Percentiles rank a stretch among this genome's conserved stretches.
These are phyloP conservation scores for Saccharomycopsis babjevae DNA, from an alignment of 805 yeast genomes.

Conservation along the genomic window DNA sequence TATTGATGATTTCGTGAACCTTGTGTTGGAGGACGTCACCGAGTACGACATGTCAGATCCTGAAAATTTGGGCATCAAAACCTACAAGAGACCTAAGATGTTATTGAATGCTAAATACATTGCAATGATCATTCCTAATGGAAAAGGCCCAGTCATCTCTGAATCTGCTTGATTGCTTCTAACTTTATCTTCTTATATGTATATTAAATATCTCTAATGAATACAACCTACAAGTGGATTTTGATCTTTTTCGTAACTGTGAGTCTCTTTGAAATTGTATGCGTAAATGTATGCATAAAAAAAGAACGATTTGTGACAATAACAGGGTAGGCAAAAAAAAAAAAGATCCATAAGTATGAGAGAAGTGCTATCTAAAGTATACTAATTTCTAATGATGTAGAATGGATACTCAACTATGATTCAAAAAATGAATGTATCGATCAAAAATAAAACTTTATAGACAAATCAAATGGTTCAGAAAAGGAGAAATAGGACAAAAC, in stretches of 20 bases:
- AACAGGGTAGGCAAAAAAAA: neutral
- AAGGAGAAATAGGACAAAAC: constrained; percentile 8
- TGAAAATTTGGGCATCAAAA: constrained; percentile 31
- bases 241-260: neutral
- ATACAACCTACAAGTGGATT: neutral
- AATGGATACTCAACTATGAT: neutral
- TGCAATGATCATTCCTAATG: constrained; percentile 38
- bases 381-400: neutral
- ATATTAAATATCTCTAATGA: neutral
- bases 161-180: neutral
- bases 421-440: neutral
- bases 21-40: constrained; percentile 74
- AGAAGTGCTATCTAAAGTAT: neutral
- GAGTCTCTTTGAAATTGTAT: no score
- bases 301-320: no score
- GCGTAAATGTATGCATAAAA: no score
- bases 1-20: constrained; percentile 90
- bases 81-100: constrained; percentile 39
- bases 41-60: constrained; percentile 37
- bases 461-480: neutral
- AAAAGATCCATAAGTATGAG: neutral
- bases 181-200: neutral
- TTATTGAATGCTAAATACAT: constrained; percentile 63
- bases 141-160: constrained; percentile 5
- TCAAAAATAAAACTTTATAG: neutral